A percentile compares a stretch with the other conserved stretches of the same genome.
These are phyloP conservation scores for Nitzschia palea DNA, from an alignment of 108 stramenopile genomes.

Conservation along the genomic window DNA sequence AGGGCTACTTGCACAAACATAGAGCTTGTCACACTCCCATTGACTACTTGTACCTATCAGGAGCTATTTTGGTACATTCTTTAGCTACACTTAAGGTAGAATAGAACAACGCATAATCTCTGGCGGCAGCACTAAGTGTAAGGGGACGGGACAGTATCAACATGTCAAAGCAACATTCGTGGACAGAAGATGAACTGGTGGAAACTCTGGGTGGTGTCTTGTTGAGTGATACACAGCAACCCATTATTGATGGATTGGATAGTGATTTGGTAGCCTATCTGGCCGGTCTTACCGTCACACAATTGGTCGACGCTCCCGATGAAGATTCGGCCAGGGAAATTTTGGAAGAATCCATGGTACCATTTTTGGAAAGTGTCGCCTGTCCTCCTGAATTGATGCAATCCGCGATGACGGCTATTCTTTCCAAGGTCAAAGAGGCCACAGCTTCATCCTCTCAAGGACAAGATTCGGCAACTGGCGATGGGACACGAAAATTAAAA, in stretches of 20 bases:
- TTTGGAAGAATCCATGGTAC: slow-evolving; percentile 60
- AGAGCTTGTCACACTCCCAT: no score
- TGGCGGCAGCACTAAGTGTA: no score
- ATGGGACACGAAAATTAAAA: slow-evolving; percentile 47
- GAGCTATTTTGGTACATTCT: no score
- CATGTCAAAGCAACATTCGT: slow-evolving; percentile 12
- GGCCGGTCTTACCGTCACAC: slow-evolving; percentile 51
- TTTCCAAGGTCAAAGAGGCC: slow-evolving; percentile 11
- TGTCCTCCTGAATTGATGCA: slow-evolving; percentile 46
- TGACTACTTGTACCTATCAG: no score
- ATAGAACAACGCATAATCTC: no score
- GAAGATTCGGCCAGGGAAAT: slow-evolving; percentile 22
- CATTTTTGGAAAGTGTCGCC: slow-evolving; percentile 64
- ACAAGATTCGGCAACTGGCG: neutral
- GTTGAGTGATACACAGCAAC: slow-evolving; percentile 4
- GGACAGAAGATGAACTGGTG: slow-evolving; percentile 33
- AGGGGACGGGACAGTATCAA: no score
- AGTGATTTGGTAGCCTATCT: slow-evolving; percentile 70
- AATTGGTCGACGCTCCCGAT: slow-evolving; percentile 35
- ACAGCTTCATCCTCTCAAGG: neutral
- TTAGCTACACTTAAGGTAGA: no score
- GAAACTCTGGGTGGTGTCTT: slow-evolving; percentile 14
- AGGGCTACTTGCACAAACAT: no score
- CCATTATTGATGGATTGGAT: slow-evolving; percentile 34
- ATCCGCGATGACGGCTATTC: slow-evolving; percentile 37